These are phyloP conservation scores for Megacollybia marginata DNA, from an alignment of 768 basidiomycete species.

Conservation along the genomic window DNA sequence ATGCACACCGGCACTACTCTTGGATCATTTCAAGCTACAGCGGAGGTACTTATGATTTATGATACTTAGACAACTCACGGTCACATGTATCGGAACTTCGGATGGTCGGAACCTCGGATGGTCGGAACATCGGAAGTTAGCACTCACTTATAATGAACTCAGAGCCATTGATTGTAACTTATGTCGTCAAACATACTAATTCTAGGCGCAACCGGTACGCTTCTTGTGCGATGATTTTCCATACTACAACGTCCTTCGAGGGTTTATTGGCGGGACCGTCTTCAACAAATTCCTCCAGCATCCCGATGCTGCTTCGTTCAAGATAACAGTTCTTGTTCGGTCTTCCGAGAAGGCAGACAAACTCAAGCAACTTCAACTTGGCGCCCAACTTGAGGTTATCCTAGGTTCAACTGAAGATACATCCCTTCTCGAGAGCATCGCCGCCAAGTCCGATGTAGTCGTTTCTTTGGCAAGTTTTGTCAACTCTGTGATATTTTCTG, in stretches of 20 bases:
- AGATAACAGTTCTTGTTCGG: constrained; percentile 2
- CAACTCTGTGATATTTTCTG: not conserved
- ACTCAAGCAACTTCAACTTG: not conserved
- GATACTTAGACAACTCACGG: no score
- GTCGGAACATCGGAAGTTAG: no score
- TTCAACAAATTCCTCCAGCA: constrained; percentile 1
- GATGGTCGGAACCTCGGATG: no score
- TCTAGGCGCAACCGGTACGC: constrained; percentile 4
- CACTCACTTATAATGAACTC: no score
- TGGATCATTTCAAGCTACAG: no score
- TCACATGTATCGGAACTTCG: no score
- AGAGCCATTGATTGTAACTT: no score
- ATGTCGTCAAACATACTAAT: not conserved
- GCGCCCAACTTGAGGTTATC: not conserved
- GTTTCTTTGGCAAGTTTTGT: not conserved
- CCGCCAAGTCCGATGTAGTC: constrained; percentile 3
- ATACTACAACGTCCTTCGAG: not conserved
- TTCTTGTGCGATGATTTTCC: not conserved
- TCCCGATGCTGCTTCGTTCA: constrained; percentile 1
- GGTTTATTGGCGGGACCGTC: constrained; percentile 2
- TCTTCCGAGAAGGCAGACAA: constrained; percentile 4
- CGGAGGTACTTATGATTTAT: no score
- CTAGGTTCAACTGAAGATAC: constrained; percentile 3
- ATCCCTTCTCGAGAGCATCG: not conserved
- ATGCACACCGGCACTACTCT: no score